These are phyloP conservation scores for Catenaria anguillulae DNA, from an alignment of 371 early-diverging fungal genomes.

Conservation along the genomic window DNA sequence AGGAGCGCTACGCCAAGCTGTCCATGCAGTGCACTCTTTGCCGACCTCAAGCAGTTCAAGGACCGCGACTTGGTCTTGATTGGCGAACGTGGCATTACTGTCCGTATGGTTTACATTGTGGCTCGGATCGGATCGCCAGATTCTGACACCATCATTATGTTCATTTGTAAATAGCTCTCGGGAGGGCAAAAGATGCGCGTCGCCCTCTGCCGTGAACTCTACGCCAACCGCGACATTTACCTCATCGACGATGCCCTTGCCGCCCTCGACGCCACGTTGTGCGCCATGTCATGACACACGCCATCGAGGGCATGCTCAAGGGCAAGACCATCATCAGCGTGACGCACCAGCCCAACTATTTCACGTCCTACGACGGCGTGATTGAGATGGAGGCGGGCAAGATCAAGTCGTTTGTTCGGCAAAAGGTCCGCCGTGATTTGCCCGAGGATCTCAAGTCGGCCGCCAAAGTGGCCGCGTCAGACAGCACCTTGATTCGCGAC, in stretches of 20 bases:
- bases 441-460: too few species aligned
- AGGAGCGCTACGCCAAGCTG: constrained; percentile 10
- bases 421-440: too few species aligned
- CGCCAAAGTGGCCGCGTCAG: too few species aligned
- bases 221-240: constrained; percentile 23
- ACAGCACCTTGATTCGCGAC: neutral
- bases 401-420: constrained; percentile 8
- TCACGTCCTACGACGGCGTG: constrained; percentile 32
- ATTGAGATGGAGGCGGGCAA: constrained; percentile 27
- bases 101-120: too few species aligned
- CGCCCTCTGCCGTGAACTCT: constrained; percentile 23
- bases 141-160: too few species aligned
- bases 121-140: too few species aligned
- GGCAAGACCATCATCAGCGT: constrained; percentile 30
- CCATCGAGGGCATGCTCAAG: constrained; percentile 21
- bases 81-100: constrained; percentile 79
- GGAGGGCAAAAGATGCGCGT: constrained; percentile 35
- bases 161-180: constrained; percentile 7
- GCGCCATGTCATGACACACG: constrained; percentile 30
- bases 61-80: constrained; percentile 85
- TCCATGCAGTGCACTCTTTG: constrained; percentile 28
- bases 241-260: constrained; percentile 32
- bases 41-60: constrained; percentile 58
- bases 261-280: constrained; percentile 33
- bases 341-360: constrained; percentile 34